These are phyloP conservation scores for Leccinum uliginosum DNA, from an alignment of 768 basidiomycete genomes.

Conservation along the genomic window DNA sequence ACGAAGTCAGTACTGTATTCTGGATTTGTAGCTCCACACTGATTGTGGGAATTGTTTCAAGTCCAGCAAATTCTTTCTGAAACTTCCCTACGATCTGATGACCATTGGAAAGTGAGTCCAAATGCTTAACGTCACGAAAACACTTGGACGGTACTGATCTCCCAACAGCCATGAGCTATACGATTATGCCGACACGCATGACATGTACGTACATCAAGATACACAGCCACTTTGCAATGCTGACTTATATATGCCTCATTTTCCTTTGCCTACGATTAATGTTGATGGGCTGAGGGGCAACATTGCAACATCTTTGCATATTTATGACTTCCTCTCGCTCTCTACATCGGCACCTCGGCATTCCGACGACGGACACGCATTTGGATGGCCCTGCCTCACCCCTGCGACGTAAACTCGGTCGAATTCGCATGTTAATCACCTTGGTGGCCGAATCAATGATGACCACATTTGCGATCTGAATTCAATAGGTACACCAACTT, in stretches of 20 bases:
- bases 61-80: conserved; percentile 40
- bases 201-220: conserved; percentile 44
- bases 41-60: background rate
- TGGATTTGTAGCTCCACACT: background rate
- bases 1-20: conserved; percentile 45
- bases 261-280: background rate
- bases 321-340: background rate
- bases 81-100: conserved; percentile 78
- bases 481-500: conserved; percentile 56
- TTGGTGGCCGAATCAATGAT: background rate
- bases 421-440: background rate
- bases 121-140: background rate
- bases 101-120: conserved; percentile 76
- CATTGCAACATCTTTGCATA: background rate
- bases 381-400: background rate
- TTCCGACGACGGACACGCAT: background rate
- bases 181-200: conserved; percentile 57
- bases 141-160: background rate
- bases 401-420: background rate
- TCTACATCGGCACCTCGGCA: background rate
- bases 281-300: background rate
- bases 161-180: conserved; percentile 74
- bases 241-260: conserved; percentile 1
- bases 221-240: background rate
- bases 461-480: background rate